Evolutionary conservation across 768 basidiomycete species (phyloP).

Genomic region (Amanita thiersii): DNA sequence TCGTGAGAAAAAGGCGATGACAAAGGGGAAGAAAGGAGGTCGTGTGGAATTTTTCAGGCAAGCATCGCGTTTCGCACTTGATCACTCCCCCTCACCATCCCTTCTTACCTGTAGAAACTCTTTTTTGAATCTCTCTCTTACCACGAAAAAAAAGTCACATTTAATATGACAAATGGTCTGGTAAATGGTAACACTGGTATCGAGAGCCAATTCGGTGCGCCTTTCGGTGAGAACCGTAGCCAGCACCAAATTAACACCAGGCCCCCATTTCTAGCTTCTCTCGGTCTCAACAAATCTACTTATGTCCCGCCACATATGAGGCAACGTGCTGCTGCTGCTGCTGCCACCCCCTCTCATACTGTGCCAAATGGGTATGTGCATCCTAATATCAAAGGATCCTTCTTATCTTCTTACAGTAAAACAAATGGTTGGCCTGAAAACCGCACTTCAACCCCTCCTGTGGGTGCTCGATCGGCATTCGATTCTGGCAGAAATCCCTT

Average conservation of each 20-base stretch:
- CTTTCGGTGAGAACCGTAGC: slow-evolving; percentile 7
- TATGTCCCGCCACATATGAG: slow-evolving; percentile 90
- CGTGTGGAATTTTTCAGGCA: slow-evolving; percentile 18
- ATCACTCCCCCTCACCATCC: slow-evolving; percentile 22
- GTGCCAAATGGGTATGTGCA: slow-evolving; percentile 44
- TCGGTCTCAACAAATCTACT: slow-evolving; percentile 71
- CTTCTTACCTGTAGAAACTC: slow-evolving; percentile 12
- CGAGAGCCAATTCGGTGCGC: slow-evolving; percentile 69
- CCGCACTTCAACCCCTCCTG: slow-evolving; percentile 56
- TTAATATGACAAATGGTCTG: slow-evolving; percentile 88
- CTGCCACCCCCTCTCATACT: slow-evolving; percentile 45
- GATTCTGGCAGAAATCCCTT: slow-evolving; percentile 23
- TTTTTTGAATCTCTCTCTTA: slow-evolving; percentile 15
- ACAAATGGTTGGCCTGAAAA: slow-evolving; percentile 66
- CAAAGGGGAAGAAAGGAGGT: slow-evolving; percentile 15
- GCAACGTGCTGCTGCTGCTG: slow-evolving; percentile 78
- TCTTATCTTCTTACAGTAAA: slow-evolving; percentile 24
- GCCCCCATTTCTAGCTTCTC: slow-evolving; percentile 44
- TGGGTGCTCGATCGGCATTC: slow-evolving; percentile 35
- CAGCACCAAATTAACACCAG: slow-evolving; percentile 7
- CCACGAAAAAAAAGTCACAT: slow-evolving; percentile 6
- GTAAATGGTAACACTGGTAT: slow-evolving; percentile 70
- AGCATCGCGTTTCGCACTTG: slow-evolving; percentile 15
- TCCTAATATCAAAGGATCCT: slow-evolving; percentile 9
- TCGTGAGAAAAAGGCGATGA: slow-evolving; percentile 8